Evolutionary conservation across 768 basidiomycete species (phyloP).

Genomic region (Suillus weaverae): DNA sequence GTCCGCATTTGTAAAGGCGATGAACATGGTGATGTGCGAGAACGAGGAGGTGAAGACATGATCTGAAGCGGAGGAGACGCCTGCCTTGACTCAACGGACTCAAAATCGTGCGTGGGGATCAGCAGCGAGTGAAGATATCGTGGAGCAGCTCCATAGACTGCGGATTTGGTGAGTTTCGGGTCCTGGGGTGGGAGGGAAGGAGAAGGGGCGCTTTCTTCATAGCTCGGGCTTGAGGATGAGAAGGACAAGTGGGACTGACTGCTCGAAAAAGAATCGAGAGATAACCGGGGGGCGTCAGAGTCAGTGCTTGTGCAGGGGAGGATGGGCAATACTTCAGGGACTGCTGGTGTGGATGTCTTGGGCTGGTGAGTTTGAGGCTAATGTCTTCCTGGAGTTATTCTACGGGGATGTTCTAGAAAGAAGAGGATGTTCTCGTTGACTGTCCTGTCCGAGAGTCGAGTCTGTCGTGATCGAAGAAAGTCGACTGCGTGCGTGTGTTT

Average conservation of each 20-base stretch:
- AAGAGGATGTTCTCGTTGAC: no score
- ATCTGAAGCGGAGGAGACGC: constrained; percentile 1
- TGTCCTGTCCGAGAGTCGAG: no score
- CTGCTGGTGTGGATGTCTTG: neutral
- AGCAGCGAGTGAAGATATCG: constrained; percentile 35
- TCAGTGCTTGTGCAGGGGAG: constrained; percentile 28
- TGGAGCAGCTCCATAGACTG: constrained; percentile 70
- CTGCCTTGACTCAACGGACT: constrained; percentile 22
- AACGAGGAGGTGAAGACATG: neutral
- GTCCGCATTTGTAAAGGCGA: neutral
- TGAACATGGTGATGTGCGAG: no score
- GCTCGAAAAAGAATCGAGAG: constrained; percentile 21
- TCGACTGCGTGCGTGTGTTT: no score
- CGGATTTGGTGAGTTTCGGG: constrained; percentile 35
- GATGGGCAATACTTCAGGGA: no score
- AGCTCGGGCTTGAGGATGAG: neutral
- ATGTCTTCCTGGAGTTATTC: no score
- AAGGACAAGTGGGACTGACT: constrained; percentile 8
- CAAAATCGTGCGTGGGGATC: constrained; percentile 31
- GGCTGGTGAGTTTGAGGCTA: neutral
- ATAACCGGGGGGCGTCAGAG: constrained; percentile 30
- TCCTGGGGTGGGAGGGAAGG: constrained; percentile 14
- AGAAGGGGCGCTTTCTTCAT: constrained; percentile 5
- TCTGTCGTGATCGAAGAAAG: no score
- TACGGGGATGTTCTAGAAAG: no score